phyloP scores from a whole-genome alignment of 495 filamentous ascomycete genomes.

The Penicillium salamii region DNA sequence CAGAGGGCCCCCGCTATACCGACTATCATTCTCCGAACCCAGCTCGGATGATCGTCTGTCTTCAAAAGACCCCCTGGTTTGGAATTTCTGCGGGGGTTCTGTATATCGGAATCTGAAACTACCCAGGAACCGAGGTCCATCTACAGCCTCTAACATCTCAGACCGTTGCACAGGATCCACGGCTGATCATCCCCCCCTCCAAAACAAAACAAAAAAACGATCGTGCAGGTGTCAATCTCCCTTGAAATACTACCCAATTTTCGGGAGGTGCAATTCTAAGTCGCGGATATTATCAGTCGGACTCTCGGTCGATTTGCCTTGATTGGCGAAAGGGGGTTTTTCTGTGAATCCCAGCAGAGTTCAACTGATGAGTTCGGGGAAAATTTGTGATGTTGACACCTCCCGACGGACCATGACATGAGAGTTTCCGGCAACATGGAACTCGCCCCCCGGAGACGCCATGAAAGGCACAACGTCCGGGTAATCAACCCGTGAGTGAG shows the following conservation, averaged over 20 bases:
- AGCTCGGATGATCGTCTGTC: conserved; percentile 13
- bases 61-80: conserved; percentile 5
- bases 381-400: conserved; percentile 19
- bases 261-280: conserved; percentile 13
- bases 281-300: not conserved
- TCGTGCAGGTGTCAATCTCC: conserved; percentile 14
- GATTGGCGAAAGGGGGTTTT: conserved; percentile 10
- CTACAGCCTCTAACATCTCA: not conserved
- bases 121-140: conserved; percentile 23
- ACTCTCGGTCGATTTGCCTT: not conserved
- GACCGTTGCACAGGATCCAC: conserved; percentile 22
- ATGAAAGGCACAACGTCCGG: conserved; percentile 22
- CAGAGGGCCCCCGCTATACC: conserved; percentile 8
- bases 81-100: conserved; percentile 9
- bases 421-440: conserved; percentile 30
- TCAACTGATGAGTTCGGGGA: conserved; percentile 14
- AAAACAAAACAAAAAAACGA: conserved; percentile 7
- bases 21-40: conserved; percentile 4
- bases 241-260: conserved; percentile 21
- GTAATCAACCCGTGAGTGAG: conserved; percentile 27
- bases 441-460: conserved; percentile 23
- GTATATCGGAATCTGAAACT: not conserved
- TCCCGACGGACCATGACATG: conserved; percentile 24
- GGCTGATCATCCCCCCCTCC: conserved; percentile 14
- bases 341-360: conserved; percentile 7